These are phyloP conservation scores for Rubus parviflorus DNA, from an alignment of 306 rosid species.

Conservation along the genomic window DNA sequence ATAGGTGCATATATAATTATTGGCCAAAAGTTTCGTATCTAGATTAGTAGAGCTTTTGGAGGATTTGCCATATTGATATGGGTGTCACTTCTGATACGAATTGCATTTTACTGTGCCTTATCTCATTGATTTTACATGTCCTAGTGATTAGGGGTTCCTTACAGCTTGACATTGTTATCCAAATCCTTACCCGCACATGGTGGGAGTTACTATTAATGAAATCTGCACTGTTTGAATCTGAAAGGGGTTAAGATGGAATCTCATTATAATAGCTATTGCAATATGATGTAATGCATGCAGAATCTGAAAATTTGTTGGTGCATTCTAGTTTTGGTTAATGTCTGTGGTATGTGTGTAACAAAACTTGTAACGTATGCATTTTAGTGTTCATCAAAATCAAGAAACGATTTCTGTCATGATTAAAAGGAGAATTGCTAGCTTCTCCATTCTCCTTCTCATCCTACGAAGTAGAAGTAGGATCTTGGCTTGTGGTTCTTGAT, in stretches of 20 bases:
- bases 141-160: neutral
- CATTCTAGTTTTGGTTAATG: neutral
- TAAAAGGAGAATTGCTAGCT: neutral
- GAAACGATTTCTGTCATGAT: neutral
- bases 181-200: conserved; percentile 18
- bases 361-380: neutral
- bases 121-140: neutral
- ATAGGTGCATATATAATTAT: neutral
- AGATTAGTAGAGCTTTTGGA: neutral
- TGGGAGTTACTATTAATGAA: neutral
- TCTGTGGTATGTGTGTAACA: neutral
- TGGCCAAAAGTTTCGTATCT: neutral
- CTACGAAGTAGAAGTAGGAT: neutral
- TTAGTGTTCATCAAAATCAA: neutral
- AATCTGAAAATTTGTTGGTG: neutral
- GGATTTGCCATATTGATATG: neutral
- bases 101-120: conserved; percentile 6
- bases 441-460: neutral
- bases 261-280: neutral
- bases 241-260: neutral
- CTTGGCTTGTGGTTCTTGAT: neutral
- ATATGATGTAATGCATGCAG: neutral
- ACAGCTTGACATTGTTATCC: conserved; percentile 3
- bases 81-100: neutral
- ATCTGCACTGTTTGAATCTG: neutral